phyloP scores from a whole-genome alignment of 805 yeast genomes.

The Maudiozyma saulgeensis region DNA sequence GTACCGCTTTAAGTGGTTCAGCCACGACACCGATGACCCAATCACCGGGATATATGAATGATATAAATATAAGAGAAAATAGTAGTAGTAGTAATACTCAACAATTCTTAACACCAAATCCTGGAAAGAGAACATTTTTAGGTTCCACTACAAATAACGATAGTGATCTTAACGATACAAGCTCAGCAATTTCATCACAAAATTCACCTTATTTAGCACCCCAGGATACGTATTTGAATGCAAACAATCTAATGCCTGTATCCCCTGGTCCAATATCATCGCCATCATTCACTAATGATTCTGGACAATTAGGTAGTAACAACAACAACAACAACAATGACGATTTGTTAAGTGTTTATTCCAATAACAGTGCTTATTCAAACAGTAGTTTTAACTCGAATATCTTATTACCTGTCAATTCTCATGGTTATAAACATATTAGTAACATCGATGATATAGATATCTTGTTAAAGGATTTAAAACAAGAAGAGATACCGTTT shows the following conservation, averaged over 20 bases:
- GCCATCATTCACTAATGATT: neutral
- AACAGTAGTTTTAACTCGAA: constrained; percentile 5
- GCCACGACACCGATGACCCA: neutral
- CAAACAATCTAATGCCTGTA: constrained; percentile 9
- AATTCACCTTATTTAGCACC: constrained; percentile 14
- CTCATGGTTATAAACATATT: constrained; percentile 20
- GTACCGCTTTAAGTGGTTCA: neutral
- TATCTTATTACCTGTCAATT: constrained; percentile 16
- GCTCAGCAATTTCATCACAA: constrained; percentile 2
- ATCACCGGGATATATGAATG: neutral
- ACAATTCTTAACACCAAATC: neutral
- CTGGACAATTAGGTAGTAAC: constrained; percentile 8
- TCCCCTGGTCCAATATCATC: constrained; percentile 13
- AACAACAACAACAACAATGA: constrained; percentile 20
- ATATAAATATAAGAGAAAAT: neutral
- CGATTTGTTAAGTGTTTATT: constrained; percentile 24
- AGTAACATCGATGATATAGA: constrained; percentile 19
- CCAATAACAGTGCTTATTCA: constrained; percentile 12
- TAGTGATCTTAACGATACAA: constrained; percentile 2
- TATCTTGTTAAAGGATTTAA: constrained; percentile 4
- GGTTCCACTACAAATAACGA: neutral
- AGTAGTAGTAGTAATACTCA: neutral
- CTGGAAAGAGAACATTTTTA: neutral
- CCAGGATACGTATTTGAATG: constrained; percentile 7
- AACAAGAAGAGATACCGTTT: neutral